These are phyloP conservation scores for Ophiostoma piceae DNA, from an alignment of 2,329 filamentous ascomycete genomes.

Conservation along the genomic window DNA sequence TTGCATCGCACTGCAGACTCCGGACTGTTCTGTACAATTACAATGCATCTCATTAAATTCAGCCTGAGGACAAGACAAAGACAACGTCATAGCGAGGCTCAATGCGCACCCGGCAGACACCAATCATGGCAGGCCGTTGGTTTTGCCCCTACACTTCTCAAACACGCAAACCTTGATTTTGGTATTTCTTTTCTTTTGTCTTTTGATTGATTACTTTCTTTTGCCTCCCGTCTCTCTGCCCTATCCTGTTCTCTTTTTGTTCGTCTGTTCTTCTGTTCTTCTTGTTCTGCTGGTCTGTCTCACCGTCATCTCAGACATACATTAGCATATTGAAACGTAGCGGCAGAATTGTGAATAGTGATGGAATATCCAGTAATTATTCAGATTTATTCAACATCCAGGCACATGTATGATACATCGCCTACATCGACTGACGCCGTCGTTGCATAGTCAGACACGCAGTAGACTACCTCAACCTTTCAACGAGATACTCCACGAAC, in stretches of 20 bases:
- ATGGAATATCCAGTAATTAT: background rate
- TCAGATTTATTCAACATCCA: background rate
- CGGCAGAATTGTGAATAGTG: background rate
- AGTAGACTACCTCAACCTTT: background rate
- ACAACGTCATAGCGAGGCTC: background rate
- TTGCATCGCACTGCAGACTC: background rate
- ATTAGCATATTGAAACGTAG: background rate
- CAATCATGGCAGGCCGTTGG: background rate
- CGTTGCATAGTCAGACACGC: slow-evolving; percentile 7
- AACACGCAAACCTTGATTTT: slow-evolving; percentile 7
- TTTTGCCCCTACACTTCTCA: slow-evolving; percentile 3
- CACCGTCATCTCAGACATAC: slow-evolving; percentile 5
- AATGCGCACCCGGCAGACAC: background rate
- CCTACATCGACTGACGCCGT: background rate
- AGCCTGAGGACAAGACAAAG: background rate
- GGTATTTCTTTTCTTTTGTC: background rate
- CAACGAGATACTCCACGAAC: background rate
- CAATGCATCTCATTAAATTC: background rate
- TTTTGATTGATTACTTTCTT: background rate
- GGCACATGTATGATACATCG: background rate
- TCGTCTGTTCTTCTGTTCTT: background rate
- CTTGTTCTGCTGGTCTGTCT: background rate
- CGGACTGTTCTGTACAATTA: background rate
- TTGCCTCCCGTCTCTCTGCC: background rate
- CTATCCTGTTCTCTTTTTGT: background rate